Base-by-base conservation (phyloP, 106 monocot genomes). In the Dendrobium officinale region DNA sequence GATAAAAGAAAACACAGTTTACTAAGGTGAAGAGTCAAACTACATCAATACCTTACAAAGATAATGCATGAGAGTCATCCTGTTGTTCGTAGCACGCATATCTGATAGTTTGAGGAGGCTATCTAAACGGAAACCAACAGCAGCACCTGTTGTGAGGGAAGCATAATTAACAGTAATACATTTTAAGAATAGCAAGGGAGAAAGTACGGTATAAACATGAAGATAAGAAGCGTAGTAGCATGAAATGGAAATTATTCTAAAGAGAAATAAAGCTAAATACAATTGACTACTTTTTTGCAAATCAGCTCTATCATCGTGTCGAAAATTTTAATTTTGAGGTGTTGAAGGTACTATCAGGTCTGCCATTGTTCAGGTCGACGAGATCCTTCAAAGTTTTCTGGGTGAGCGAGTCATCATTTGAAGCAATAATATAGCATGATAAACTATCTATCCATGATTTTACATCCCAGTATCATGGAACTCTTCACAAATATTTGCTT, bases 31-130 rank as follows among this genome's bases (percentile, higher is more conserved):
- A 44, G n/a, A 44, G n/a, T 7, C 19, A 19, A 18, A 74, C 4
- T 17, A n/a, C 43, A 43, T 44, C 74, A 42, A 74, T 77, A 77
- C 77, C 77, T 77, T 77, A 54, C 77, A 77, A 11, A 77, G 77
- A 51, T 77, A 77, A 77, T 77, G 77, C 77, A 54, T 77, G 54
- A 77, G 77, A 27, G 77, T 77, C 77, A 55, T 77, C 54, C 13
- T 77, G 54, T 77, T 77, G n/a, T 77, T 77, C 10, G 77, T 77
- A 51, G 77, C 77, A 26, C 54, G 48, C 1, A 54, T 77, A 6
- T 74, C 74, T 42, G 74, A 20, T 74, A 74, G 74, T 74, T 74
- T 74, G n/a, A 44, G 74, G 44, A 77, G 77, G 54, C 77, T 77
- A 31, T 77, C 77, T 55, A 77, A 77, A 11, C 77, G 77, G 51